Base-by-base conservation (phyloP, 1,284 basidiomycete genomes). In the Amylostereum areolatum region DNA sequence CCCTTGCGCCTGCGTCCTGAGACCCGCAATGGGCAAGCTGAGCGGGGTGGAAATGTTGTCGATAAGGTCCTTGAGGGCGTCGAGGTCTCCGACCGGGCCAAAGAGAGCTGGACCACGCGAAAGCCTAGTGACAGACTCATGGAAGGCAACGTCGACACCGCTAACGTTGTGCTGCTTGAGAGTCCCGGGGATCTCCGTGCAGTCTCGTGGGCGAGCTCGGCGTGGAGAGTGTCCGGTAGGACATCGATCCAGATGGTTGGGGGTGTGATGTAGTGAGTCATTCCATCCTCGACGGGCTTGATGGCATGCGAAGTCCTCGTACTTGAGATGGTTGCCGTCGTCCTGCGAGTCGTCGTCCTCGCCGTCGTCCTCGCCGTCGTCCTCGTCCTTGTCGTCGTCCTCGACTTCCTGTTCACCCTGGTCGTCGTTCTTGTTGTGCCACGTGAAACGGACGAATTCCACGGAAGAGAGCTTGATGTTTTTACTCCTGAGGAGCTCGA, bases 131-230 rank as follows among this genome's bases (percentile, higher is more conserved):
- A 50, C 49, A 28, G 68, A 66, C 59, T 71, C 69, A 30, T 66
- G 64, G 54, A 57, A 70, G 2, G 61, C 68, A 28, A 71, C 50
- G 39, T 71, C 66, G 55, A 71, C 47, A 46, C 67, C 57, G 27
- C 27, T 4, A 50, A 65, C 56, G 43, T 48, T 45, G 53, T 56
- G 40, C 30, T 50, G 8, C 45, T 57, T 46, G 49, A 66, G 60
- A 43, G 60, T 49, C 3, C 50, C 39, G 48, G 61, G 57, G 44
- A 64, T 59, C 12, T 48, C 55, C 11, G 53, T 41, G 33, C 62
- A 7, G 52, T 54, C 30, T 56, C 49, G 58, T 37, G 50, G 2
- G 63, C 62, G 32, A 34, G 53, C 29, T 58, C 52, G 48, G 57
- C 56, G 40, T 36, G 57, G 56, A 52, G 43, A 56, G 37, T 58